phyloP scores from a whole-genome alignment of 2,329 filamentous ascomycete species.

The Anthostomella pinea region DNA sequence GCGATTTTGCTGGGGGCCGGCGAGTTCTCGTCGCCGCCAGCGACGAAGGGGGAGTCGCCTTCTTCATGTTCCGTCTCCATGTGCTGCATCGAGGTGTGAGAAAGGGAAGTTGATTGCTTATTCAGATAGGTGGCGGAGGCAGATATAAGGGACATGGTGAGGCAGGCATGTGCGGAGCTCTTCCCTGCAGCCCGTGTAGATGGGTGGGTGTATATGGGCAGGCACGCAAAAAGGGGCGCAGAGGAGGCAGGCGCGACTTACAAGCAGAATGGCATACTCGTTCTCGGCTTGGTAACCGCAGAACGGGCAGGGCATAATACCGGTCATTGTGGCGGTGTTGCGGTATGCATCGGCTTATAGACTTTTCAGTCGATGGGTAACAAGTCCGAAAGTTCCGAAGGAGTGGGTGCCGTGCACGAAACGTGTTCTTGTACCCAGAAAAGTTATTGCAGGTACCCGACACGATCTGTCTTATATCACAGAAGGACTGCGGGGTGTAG shows the following conservation, averaged over 20 bases:
- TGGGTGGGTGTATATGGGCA: not conserved
- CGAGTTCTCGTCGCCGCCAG: slow-evolving; percentile 5
- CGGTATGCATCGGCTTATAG: slow-evolving; percentile 1
- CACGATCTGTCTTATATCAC: too few species aligned
- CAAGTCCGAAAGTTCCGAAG: too few species aligned
- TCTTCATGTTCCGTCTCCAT: slow-evolving; percentile 30
- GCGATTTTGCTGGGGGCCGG: not conserved
- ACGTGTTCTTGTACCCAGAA: too few species aligned
- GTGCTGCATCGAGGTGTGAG: slow-evolving; percentile 24
- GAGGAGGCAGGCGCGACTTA: slow-evolving; percentile 16
- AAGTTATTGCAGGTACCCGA: too few species aligned
- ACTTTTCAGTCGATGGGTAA: too few species aligned
- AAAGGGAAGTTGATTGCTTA: too few species aligned
- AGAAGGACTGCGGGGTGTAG: too few species aligned
- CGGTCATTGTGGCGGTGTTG: slow-evolving; percentile 6
- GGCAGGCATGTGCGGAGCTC: not conserved
- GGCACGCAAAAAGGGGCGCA: not conserved
- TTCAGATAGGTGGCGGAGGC: too few species aligned
- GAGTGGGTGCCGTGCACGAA: too few species aligned
- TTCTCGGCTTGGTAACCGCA: slow-evolving; percentile 33
- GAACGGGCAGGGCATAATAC: slow-evolving; percentile 35
- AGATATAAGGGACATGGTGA: not conserved
- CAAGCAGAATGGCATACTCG: slow-evolving; percentile 38
- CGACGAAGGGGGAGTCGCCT: slow-evolving; percentile 24
- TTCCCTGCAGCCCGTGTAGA: too few species aligned